Base-by-base conservation (phyloP, 768 basidiomycete species). In the Cubamyces sp. region DNA sequence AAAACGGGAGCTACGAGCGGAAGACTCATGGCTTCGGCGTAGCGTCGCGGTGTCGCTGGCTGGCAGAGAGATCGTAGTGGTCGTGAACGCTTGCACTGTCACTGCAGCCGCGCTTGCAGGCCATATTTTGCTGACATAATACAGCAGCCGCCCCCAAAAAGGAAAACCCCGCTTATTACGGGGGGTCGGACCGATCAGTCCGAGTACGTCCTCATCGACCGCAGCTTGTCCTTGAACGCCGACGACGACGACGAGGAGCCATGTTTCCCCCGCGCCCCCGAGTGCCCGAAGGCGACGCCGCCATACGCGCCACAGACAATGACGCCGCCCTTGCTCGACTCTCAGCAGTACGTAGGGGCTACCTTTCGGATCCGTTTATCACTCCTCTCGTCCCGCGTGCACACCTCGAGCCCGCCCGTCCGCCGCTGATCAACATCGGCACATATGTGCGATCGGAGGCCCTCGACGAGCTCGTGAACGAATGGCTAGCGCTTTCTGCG, bases 371-470 rank as follows among this genome's bases (percentile, higher is more conserved):
- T 73, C 86, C 88, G 5, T 97, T 83, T 73, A 82, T 92, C 57
- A 74, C 77, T 5, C 70, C 81, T 53, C 79, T 98, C 58, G 82
- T 95, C 51, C 84, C 87, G 39, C 83, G 71, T 8, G 79, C 88
- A 2, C 85, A 87, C 68, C 76, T 86, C 45, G 81, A 83, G 54
- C 80, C 83, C 2, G 58, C 74, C 3, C 81, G 90, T 1, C 88
- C 95, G 1, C 96, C 96, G 0, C 75, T 98, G 68, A 98, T 98
- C 79, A 98, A 98, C 73, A 81, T 96, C 45, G 97, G 97, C 18
- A 99, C 97, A 1, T 92, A 90, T 68, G 85, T 96, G 60, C 85
- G 96, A 60, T 87, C 91, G 0, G 79, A 82, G 57, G 92, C 86
- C 6, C 85, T 98, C 40, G 97, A 97, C 68, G 74, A 76, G 41